Evolutionary conservation across 441 rosid genomes (phyloP).

Genomic region (Jatropha multifida): DNA sequence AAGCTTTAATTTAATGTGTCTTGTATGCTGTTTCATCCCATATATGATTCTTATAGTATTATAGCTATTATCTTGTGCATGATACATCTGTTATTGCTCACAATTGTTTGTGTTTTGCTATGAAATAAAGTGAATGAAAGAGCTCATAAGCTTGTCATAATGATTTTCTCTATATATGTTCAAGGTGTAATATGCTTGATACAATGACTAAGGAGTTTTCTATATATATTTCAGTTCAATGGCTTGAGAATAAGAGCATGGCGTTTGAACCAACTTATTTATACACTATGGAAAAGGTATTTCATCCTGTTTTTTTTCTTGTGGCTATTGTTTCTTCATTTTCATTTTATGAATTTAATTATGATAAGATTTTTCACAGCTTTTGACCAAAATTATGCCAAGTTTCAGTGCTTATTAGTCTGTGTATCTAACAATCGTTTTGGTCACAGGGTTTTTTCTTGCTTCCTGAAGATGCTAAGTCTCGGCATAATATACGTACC

Average conservation of each 20-base stretch:
- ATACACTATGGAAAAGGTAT: constrained; percentile 93
- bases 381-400: background rate
- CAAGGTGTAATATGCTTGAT: constrained; percentile 6
- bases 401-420: background rate
- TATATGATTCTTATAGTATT: background rate
- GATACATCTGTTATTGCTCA: background rate
- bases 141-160: background rate
- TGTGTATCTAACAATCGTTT: constrained; percentile 10
- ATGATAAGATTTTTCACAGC: background rate
- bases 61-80: background rate
- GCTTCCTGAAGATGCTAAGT: constrained; percentile 84
- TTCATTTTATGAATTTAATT: constrained; percentile 5
- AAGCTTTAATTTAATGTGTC: too few species aligned
- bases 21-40: background rate
- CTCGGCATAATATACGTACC: constrained; percentile 77
- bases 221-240: constrained; percentile 52
- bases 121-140: background rate
- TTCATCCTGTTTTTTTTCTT: background rate
- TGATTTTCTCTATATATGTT: background rate
- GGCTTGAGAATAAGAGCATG: constrained; percentile 82
- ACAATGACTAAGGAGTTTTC: constrained; percentile 7
- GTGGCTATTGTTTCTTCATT: background rate
- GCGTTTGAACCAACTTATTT: constrained; percentile 88
- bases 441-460: constrained; percentile 76
- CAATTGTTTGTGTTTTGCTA: constrained; percentile 2